Conservation (phyloP, 2,329 filamentous ascomycete genomes). For the Didymella segeticola region DNA sequence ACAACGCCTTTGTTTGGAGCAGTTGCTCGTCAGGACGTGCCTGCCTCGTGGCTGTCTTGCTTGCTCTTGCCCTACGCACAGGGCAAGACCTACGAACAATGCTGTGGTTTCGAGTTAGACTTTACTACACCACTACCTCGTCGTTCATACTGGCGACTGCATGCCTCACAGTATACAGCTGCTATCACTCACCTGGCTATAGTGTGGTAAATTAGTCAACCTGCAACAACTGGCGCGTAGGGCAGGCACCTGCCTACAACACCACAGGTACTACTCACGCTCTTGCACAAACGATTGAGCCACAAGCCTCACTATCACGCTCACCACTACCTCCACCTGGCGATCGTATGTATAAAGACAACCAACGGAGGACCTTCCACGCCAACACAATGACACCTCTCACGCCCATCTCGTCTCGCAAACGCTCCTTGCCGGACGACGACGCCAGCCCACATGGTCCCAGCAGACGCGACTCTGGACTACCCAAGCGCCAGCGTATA, state of each 20-base stretch:
- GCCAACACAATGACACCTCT: constrained; percentile 5
- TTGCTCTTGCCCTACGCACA: neutral
- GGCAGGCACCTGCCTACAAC: constrained; percentile 3
- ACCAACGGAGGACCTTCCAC: neutral
- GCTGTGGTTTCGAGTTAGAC: neutral
- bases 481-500: constrained; percentile 2
- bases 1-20: constrained; percentile 2
- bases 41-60: constrained; percentile 16
- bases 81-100: constrained; percentile 7
- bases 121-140: neutral
- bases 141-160: neutral
- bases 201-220: neutral
- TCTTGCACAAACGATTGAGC: neutral
- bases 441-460: neutral
- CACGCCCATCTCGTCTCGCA: constrained; percentile 12
- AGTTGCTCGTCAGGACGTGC: neutral
- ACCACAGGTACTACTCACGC: neutral
- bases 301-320: neutral
- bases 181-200: constrained; percentile 9
- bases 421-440: constrained; percentile 8
- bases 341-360: neutral
- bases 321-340: neutral
- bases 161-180: neutral
- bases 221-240: neutral
- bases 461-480: neutral